Evolutionary conservation across 345 rosid species (phyloP), one percentile per base, ranked within the genome.

Genomic region (Gossypium australe): DNA sequence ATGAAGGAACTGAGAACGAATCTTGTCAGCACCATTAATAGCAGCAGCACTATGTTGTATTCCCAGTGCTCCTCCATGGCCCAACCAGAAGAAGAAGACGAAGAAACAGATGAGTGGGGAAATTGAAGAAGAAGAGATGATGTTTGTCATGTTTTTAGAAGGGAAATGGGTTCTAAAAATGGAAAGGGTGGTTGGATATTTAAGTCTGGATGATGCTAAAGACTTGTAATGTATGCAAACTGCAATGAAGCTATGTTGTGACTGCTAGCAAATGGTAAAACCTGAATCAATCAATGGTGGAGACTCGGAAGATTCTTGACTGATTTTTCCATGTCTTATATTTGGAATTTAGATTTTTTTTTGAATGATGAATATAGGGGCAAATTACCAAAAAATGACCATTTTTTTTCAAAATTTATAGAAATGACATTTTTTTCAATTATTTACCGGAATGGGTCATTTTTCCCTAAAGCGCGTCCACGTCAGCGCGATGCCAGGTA

Each of bases 1-100:
- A 11, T 67, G 74, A 24, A 92, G 80, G 77, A 92, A 94, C 67
- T 86, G 79, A 60, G 75, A 62, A 61, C 97, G 85, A 75, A 89
- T 78, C 77, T 76, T 16, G 55, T 75, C 86, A 9, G 76, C 71
- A 55, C 79, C 74, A 14, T 16, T 38, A 24, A 16, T 14, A 25
- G 16, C 22, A 68, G 2, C 6, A 3, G 13, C 2, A 13, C 11
- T 7, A 8, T 25, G 58, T 9, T 48, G 22, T 24, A 16, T 25
- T 68, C 3, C 43, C 2, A 0, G 41, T 25, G 71, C 38, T 67
- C 53, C 55, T 67, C 53, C 70, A 2, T 22, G 56, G 12, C 71
- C 55, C 41, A 68, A 25, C 22, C 12, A 68, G 13, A 68, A 47
- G 38, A 47, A 14, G 38, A 22, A 47, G 53, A 67, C 38, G 47